Base-by-base conservation (phyloP, 2,329 filamentous ascomycete species). In the Monilinia fructicola region DNA sequence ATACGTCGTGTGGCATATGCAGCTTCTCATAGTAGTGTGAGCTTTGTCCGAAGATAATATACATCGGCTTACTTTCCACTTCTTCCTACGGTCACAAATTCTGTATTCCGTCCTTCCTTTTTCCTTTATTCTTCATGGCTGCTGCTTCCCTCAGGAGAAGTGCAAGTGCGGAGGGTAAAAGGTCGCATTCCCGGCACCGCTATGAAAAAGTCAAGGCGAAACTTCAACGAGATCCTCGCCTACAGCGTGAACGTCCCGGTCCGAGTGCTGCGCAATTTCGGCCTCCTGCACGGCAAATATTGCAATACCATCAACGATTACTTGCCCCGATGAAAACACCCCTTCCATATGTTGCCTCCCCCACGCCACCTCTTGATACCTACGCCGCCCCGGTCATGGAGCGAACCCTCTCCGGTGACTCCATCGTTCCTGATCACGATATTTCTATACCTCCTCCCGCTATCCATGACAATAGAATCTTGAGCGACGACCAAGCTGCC, bases 371-470 rank as follows among this genome's bases (percentile, higher is more conserved):
- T 52, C 26, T 35, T 9, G 31, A 65, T 26, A 21, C 40, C 4
- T 31, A 58, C 23, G 28, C 31, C 40, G 46, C 55, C 42, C 64
- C 64, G 26, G 54, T 23, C 7, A 75, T 76, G 74, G 74, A 76
- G 60, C 72, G 73, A 12, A 75, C 74, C 18, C 68, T 70, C 1
- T 75, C 74, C 2, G 74, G 74, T n/a, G 71, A 74, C 54, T 75
- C 74, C 46, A 76, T 76, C 28, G 68, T 74, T 38, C 74, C 74
- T 40, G 72, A 73, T 63, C 65, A 69, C n/a, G 68, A 69, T 40
- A 70, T 70, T 63, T 55, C 54, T 0, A 65, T 60, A 18, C 56
- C 44, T 4, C 26, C 61, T 46, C 28, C 61, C 23, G 18, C 38
- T 23, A 2, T 18, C 12, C 44, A 68, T 54, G 67, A 67, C 50